Evolutionary conservation across 2,329 filamentous ascomycete genomes (phyloP).

Genomic region (Cryphonectria carpinicola): DNA sequence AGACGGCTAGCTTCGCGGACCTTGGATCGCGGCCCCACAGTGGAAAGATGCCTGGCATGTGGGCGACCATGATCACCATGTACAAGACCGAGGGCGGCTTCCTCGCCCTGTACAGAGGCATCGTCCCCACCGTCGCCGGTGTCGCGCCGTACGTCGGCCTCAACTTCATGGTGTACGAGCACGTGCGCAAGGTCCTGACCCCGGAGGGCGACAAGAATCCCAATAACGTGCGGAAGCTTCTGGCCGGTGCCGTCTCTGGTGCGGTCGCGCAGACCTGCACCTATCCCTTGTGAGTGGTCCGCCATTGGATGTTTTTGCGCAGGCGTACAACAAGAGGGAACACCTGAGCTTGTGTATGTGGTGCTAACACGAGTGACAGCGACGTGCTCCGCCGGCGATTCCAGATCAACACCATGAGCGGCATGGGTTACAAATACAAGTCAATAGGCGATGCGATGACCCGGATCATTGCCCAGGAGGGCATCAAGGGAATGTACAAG

Average conservation of each 20-base stretch:
- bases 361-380: slow-evolving; percentile 49
- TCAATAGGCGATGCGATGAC: slow-evolving; percentile 81
- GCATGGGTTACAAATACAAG: slow-evolving; percentile 96
- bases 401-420: slow-evolving; percentile 99
- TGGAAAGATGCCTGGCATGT: slow-evolving; percentile 84
- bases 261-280: slow-evolving; percentile 97
- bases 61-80: slow-evolving; percentile 78
- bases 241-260: slow-evolving; percentile 91
- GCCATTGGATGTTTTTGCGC: neutral
- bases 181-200: slow-evolving; percentile 80
- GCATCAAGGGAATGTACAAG: slow-evolving; percentile 86
- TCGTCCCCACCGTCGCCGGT: slow-evolving; percentile 89
- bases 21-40: slow-evolving; percentile 66
- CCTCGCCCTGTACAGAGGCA: slow-evolving; percentile 86
- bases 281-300: slow-evolving; percentile 82
- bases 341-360: neutral
- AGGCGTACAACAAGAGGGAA: neutral
- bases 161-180: slow-evolving; percentile 99
- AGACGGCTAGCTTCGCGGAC: slow-evolving; percentile 90
- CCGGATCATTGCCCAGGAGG: slow-evolving; percentile 83
- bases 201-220: slow-evolving; percentile 87
- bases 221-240: slow-evolving; percentile 75
- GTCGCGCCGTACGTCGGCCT: slow-evolving; percentile 96
- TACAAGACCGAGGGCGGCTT: slow-evolving; percentile 90
- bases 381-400: slow-evolving; percentile 92